A percentile compares a stretch with the other conserved stretches of the same genome.
Evolutionary conservation across 208 protist species (phyloP).

Genomic region (Trypanosoma brucei): DNA sequence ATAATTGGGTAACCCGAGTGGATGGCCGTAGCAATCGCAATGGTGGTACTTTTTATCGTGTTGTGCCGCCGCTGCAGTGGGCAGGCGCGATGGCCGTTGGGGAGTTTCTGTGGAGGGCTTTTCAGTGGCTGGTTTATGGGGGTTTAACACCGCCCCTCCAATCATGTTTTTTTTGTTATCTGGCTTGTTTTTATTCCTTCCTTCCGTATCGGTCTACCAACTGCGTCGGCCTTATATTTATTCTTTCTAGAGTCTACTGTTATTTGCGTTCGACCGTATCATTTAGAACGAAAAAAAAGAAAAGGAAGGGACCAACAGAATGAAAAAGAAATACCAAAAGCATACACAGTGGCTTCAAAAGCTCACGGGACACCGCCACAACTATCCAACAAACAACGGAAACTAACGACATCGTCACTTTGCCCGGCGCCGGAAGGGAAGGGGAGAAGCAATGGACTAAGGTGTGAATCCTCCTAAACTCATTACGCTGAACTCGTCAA

Average conservation of each 20-base stretch:
- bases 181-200: too few species aligned
- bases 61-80: conserved; percentile 7
- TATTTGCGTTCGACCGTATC: neutral
- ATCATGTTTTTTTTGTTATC: too few species aligned
- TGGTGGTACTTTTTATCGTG: conserved; percentile 33
- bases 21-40: conserved; percentile 60
- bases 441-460: too few species aligned
- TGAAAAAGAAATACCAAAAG: neutral
- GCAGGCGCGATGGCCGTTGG: conserved; percentile 11
- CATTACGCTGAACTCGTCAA: too few species aligned
- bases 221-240: too few species aligned
- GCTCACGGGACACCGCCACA: neutral
- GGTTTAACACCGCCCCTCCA: too few species aligned
- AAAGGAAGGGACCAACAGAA: conserved; percentile 11
- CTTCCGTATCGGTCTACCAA: too few species aligned
- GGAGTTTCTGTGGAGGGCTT: neutral
- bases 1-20: conserved; percentile 55
- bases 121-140: too few species aligned
- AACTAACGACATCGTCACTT: too few species aligned
- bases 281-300: conserved; percentile 6
- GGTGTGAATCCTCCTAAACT: too few species aligned
- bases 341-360: neutral
- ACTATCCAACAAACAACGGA: neutral
- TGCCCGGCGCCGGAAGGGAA: too few species aligned
- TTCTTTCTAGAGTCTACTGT: too few species aligned